Conservation (phyloP, 2,329 filamentous ascomycete species). For the Colletotrichum tanaceti region DNA sequence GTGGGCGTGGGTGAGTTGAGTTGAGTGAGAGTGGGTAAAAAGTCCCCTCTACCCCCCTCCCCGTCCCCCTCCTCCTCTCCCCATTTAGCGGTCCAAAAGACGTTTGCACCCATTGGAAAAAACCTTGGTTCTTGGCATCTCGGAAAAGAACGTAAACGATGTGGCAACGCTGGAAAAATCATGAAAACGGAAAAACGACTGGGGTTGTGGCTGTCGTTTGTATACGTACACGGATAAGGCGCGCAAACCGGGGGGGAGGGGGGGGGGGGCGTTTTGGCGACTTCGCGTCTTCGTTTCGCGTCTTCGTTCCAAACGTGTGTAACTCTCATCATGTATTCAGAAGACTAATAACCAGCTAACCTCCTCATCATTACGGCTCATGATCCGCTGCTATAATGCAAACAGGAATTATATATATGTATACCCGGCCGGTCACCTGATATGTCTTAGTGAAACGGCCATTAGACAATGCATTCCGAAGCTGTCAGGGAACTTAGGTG, state of each 20-base stretch:
- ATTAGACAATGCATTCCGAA: not conserved
- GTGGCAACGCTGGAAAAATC: not conserved
- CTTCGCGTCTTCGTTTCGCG: too few species aligned
- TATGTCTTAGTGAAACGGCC: not conserved
- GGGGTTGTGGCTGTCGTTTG: too few species aligned
- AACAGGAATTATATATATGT: conserved; percentile 16
- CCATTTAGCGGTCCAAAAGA: not conserved
- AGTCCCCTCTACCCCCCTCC: too few species aligned
- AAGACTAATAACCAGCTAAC: conserved; percentile 1
- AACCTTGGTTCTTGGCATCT: conserved; percentile 1
- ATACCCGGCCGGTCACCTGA: conserved; percentile 22
- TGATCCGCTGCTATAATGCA: conserved; percentile 13
- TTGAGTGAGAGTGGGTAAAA: not conserved
- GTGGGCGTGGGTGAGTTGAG: not conserved
- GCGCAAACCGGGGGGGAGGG: too few species aligned
- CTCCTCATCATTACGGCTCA: conserved; percentile 9
- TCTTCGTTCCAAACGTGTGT: not conserved
- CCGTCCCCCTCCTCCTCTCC: too few species aligned
- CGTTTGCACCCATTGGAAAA: not conserved
- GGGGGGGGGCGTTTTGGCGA: not conserved
- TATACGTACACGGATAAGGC: conserved; percentile 3
- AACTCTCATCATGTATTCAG: not conserved
- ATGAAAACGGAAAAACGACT: not conserved
- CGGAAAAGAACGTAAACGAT: conserved; percentile 10
- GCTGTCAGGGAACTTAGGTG: too few species aligned